Percentiles rank a stretch among this genome's conserved stretches.
phyloP scores from a whole-genome alignment of 345 rosid genomes.

The Populus simonii region DNA sequence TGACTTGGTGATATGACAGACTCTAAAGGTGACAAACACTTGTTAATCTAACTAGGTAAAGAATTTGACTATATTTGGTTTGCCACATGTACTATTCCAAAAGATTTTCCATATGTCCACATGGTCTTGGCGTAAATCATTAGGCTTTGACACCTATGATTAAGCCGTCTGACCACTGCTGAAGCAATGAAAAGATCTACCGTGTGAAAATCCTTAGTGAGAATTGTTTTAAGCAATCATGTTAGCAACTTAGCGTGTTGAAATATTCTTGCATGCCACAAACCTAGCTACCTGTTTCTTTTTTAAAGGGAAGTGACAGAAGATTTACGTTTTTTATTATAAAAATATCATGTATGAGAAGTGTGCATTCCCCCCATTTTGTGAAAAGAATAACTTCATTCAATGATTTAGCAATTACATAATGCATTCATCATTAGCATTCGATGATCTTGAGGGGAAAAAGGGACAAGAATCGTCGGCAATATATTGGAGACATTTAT shows the following conservation, averaged over 20 bases:
- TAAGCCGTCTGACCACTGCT: slow-evolving; percentile 2
- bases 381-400: background rate
- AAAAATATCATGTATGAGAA: background rate
- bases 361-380: background rate
- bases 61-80: slow-evolving; percentile 30
- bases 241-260: slow-evolving; percentile 14
- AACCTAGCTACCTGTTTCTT: background rate
- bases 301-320: background rate
- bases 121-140: slow-evolving; percentile 32
- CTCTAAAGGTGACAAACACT: slow-evolving; percentile 22
- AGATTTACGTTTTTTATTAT: background rate
- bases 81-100: slow-evolving; percentile 29
- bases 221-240: slow-evolving; percentile 16
- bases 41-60: background rate
- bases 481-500: background rate
- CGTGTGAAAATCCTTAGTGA: background rate
- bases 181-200: background rate
- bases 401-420: background rate
- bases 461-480: background rate
- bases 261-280: slow-evolving; percentile 14
- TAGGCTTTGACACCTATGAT: slow-evolving; percentile 19
- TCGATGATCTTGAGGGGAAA: background rate
- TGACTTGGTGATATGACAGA: slow-evolving; percentile 34
- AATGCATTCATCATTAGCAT: background rate
- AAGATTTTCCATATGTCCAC: slow-evolving; percentile 13